These are phyloP conservation scores for Epichloe scottii DNA, from an alignment of 2,329 filamentous ascomycete genomes.

Conservation along the genomic window DNA sequence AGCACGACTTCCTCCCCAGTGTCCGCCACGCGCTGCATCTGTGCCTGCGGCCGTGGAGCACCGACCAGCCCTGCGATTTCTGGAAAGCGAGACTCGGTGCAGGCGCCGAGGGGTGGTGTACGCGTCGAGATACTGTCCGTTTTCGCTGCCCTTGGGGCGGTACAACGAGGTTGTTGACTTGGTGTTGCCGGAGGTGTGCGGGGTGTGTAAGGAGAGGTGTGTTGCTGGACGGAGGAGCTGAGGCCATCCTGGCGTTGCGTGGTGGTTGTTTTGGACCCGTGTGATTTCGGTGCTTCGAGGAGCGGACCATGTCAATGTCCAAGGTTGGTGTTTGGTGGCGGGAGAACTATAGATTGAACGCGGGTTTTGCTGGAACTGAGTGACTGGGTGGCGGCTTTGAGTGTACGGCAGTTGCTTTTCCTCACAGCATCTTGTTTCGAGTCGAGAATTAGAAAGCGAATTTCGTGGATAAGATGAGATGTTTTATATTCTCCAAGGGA, in stretches of 20 bases:
- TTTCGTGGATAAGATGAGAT: too few species aligned
- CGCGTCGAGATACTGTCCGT: neutral
- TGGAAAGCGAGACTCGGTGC: neutral
- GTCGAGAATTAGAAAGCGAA: too few species aligned
- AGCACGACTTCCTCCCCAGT: neutral
- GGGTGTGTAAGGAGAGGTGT: neutral
- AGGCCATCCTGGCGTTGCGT: too few species aligned
- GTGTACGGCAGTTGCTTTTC: too few species aligned
- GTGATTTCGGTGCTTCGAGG: too few species aligned
- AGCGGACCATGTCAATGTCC: too few species aligned
- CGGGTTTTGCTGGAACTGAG: too few species aligned
- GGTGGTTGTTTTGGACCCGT: neutral
- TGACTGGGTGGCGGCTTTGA: too few species aligned
- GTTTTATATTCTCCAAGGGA: too few species aligned
- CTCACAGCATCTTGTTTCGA: too few species aligned
- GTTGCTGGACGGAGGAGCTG: neutral
- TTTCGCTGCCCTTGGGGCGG: neutral
- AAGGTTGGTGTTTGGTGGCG: too few species aligned
- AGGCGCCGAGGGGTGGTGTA: neutral
- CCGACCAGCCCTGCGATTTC: neutral
- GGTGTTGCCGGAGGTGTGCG: neutral
- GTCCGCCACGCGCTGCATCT: neutral
- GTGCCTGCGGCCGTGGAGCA: neutral
- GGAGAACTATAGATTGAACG: too few species aligned
- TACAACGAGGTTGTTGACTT: neutral